Evolutionary conservation across 768 basidiomycete species (phyloP), one percentile per base, ranked within the genome.

Genomic region (Lactarius quietus): DNA sequence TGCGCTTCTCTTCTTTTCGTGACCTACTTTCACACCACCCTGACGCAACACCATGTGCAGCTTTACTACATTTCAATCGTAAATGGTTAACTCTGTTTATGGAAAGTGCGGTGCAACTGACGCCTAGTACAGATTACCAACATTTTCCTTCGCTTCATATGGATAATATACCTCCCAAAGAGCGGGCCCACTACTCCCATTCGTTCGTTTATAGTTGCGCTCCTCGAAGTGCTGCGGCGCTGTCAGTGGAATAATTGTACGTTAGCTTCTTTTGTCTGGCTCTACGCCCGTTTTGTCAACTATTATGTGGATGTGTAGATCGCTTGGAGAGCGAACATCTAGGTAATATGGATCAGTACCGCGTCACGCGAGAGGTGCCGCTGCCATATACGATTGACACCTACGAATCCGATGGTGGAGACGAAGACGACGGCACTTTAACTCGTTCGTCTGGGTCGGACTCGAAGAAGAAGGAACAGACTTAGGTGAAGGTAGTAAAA

Each of bases 161-260:
- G 93, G 92, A 73, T 95, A 17, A 74, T 88, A 56, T 95, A 93
- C 74, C 81, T 94, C 56, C 89, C 90, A 3, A 67, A 67, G 33
- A 31, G 71, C 1, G 82, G 82, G 0, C 80, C 82, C 1, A 78
- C 78, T 68, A 75, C 81, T 61, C 79, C 82, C 66, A 53, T 89
- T 31, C 83, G 88, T 29, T 77, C 84, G 0, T 94, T 92, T 77
- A 79, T 92, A 53, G 82, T 78, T 15, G 93, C 81, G 2, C 68
- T 88, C 57, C 70, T 92, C 45, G 96, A 98, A 72, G 84, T 93
- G 74, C 70, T 92, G 7, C 78, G 96, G 51, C 82, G 96, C 60
- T 85, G 86, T 76, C 89, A 89, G 69, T 98, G 96, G 96, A 97
- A 96, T 75, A 90, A 95, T 72, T 89, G 92, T 93, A 65, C 71